phyloP scores from a whole-genome alignment of 2,329 filamentous ascomycete species.

The Magnaporthiopsis rhizophila region DNA sequence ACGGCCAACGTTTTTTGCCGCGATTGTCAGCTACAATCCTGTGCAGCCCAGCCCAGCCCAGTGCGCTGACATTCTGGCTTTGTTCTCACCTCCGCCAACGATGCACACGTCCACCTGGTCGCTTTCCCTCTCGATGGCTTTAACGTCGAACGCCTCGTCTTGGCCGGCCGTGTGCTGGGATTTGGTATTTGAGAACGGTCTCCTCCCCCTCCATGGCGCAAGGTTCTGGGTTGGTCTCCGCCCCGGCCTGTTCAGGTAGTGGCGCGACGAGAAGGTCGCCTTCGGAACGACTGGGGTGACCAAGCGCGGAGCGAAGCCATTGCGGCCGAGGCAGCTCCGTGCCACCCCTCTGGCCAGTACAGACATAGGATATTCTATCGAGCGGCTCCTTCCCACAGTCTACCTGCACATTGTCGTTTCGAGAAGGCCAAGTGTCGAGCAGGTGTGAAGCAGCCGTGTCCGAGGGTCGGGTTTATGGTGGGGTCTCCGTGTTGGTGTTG shows the following conservation, averaged over 20 bases:
- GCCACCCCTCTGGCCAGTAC: not conserved
- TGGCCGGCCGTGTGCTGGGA: conserved; percentile 21
- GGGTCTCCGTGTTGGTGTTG: not conserved
- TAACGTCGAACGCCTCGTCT: conserved; percentile 57
- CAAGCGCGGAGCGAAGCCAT: not conserved
- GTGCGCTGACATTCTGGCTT: not conserved
- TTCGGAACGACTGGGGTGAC: not conserved
- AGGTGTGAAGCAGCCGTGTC: not conserved
- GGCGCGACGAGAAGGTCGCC: not conserved
- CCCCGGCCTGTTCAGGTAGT: not conserved
- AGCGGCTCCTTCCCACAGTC: not conserved
- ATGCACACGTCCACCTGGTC: conserved; percentile 97
- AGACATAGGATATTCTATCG: conserved; percentile 1
- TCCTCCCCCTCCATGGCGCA: conserved; percentile 8
- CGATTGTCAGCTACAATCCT: not conserved
- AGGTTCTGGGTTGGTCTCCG: not conserved
- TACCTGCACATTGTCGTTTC: not conserved
- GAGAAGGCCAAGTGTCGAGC: too few relatives aligned
- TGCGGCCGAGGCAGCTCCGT: not conserved
- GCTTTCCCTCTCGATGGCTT: conserved; percentile 70
- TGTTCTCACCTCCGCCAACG: conserved; percentile 66
- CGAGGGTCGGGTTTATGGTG: not conserved
- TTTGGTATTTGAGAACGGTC: conserved; percentile 18
- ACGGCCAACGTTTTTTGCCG: not conserved
- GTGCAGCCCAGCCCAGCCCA: not conserved